A percentile compares a stretch with the other conserved stretches of the same genome.
Evolutionary conservation across 2,329 filamentous ascomycete genomes (phyloP).

Genomic region (Xylariaceae sp.): DNA sequence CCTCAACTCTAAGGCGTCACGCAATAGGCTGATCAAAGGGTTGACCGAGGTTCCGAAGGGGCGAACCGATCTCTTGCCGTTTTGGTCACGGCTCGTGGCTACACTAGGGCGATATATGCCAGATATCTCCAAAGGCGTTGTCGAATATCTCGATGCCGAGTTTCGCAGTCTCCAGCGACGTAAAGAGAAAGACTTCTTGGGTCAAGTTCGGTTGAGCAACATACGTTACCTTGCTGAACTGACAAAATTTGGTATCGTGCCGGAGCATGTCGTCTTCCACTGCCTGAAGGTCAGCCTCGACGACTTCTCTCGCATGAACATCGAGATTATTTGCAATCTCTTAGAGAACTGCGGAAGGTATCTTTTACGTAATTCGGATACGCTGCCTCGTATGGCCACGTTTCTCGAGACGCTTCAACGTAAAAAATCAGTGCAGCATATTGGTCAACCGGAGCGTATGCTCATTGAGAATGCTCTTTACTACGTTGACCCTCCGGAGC

Average conservation of each 20-base stretch:
- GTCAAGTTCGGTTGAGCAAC: conserved; percentile 88
- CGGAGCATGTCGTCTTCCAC: conserved; percentile 97
- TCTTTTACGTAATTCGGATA: conserved; percentile 86
- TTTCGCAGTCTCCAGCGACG: conserved; percentile 94
- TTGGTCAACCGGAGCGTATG: conserved; percentile 95
- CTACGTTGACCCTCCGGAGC: conserved; percentile 92
- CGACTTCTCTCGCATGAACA: conserved; percentile 98
- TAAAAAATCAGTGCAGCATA: conserved; percentile 92
- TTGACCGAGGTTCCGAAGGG: conserved; percentile 94
- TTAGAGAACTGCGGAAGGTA: conserved; percentile 96
- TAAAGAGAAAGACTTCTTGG: conserved; percentile 96
- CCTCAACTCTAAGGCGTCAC: conserved; percentile 94
- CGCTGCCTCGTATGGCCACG: conserved; percentile 84
- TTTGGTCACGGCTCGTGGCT: conserved; percentile 88
- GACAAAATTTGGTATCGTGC: conserved; percentile 96
- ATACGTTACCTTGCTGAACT: conserved; percentile 96
- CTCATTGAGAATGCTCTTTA: conserved; percentile 97
- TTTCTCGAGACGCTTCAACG: conserved; percentile 93
- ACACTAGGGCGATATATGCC: conserved; percentile 92
- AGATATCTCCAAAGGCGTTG: conserved; percentile 87
- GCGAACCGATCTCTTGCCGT: conserved; percentile 81
- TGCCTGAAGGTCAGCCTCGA: conserved; percentile 96
- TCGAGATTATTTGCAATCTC: conserved; percentile 95
- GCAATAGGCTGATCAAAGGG: conserved; percentile 88
- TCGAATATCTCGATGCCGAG: conserved; percentile 90